These are phyloP conservation scores for Monosporascus sp. DNA, from an alignment of 2,329 filamentous ascomycete genomes.

Conservation along the genomic window DNA sequence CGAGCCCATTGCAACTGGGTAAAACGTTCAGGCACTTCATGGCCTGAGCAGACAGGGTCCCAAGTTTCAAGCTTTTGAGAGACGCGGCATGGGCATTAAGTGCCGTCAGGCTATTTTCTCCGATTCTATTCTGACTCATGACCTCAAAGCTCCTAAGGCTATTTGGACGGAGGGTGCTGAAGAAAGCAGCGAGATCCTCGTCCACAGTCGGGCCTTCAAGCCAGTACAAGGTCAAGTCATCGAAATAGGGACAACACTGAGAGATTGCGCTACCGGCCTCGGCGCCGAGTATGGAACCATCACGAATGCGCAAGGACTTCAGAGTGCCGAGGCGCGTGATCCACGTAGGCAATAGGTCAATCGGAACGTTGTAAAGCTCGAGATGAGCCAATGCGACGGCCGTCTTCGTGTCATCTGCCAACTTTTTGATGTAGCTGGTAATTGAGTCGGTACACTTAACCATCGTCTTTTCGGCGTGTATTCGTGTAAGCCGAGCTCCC, in stretches of 20 bases:
- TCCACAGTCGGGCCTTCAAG: slow-evolving; percentile 44
- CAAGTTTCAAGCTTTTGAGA: slow-evolving; percentile 26
- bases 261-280: slow-evolving; percentile 49
- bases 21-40: slow-evolving; percentile 26
- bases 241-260: slow-evolving; percentile 55
- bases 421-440: slow-evolving; percentile 40
- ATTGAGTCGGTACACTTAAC: slow-evolving; percentile 52
- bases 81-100: slow-evolving; percentile 37
- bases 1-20: slow-evolving; percentile 27
- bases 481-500: slow-evolving; percentile 10
- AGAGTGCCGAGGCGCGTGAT: slow-evolving; percentile 52
- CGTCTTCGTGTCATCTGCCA: slow-evolving; percentile 35
- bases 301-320: slow-evolving; percentile 52
- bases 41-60: slow-evolving; percentile 21
- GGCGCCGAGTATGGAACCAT: slow-evolving; percentile 53
- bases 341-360: slow-evolving; percentile 51
- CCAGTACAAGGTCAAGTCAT: slow-evolving; percentile 51
- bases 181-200: slow-evolving; percentile 51
- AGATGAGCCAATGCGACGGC: slow-evolving; percentile 51
- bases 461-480: slow-evolving; percentile 32
- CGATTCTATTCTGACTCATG: slow-evolving; percentile 49
- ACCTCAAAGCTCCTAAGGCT: slow-evolving; percentile 54
- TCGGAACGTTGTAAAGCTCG: slow-evolving; percentile 45
- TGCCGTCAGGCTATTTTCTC: slow-evolving; percentile 49
- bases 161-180: slow-evolving; percentile 49